phyloP scores from a whole-genome alignment of 495 filamentous ascomycete species.

The Penicillium chermesinum region DNA sequence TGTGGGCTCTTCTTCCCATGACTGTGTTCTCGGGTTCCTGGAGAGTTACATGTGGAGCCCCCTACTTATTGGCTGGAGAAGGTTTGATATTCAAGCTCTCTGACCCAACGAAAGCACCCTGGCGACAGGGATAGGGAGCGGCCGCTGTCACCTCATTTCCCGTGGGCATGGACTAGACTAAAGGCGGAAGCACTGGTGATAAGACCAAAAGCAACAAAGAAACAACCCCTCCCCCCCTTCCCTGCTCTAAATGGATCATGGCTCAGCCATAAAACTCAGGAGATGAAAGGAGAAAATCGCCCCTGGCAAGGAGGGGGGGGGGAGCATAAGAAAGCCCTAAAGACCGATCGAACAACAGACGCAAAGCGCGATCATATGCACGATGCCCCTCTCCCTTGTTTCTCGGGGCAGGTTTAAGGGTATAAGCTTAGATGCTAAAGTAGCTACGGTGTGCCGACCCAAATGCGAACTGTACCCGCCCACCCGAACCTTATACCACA shows the following conservation, averaged over 20 bases:
- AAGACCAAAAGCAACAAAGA: not conserved
- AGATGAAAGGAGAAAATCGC: too few species aligned
- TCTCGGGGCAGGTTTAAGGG: too few species aligned
- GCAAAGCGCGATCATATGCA: not conserved
- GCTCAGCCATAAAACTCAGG: too few species aligned
- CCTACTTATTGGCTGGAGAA: not conserved
- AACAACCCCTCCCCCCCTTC: not conserved
- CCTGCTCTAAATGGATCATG: slow-evolving; percentile 2
- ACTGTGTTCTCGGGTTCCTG: slow-evolving; percentile 19
- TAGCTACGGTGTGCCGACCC: too few species aligned
- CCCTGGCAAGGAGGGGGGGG: not conserved
- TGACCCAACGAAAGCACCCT: not conserved
- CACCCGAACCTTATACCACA: slow-evolving; percentile 14
- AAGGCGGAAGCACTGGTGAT: not conserved
- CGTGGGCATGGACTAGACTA: not conserved
- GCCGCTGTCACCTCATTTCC: slow-evolving; percentile 6
- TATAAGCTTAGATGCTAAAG: too few species aligned
- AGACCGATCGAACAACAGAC: not conserved
- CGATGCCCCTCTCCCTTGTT: not conserved
- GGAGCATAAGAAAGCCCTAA: not conserved
- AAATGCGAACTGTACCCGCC: slow-evolving; percentile 23
- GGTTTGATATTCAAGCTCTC: not conserved
- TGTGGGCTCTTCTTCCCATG: slow-evolving; percentile 4
- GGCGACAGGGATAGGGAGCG: slow-evolving; percentile 8
- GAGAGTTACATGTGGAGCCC: slow-evolving; percentile 9